These are phyloP conservation scores for Waltiozyma sp. DNA, from an alignment of 1,139 yeast genomes.

Conservation along the genomic window DNA sequence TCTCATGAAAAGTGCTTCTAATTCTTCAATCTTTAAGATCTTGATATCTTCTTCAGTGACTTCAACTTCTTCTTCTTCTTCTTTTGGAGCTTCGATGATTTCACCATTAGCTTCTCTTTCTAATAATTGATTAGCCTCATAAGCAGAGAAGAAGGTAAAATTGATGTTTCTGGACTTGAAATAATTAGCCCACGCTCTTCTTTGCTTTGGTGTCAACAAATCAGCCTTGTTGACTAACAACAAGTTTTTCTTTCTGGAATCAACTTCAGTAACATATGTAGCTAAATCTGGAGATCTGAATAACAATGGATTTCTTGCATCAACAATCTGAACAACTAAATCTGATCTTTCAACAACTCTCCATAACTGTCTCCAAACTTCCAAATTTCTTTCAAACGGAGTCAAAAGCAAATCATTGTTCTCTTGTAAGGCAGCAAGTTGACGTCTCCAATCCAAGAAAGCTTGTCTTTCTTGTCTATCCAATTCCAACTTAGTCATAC, in stretches of 20 bases:
- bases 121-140: slow-evolving; percentile 61
- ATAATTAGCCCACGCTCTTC: slow-evolving; percentile 80
- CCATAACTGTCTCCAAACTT: slow-evolving; percentile 99
- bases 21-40: slow-evolving; percentile 72
- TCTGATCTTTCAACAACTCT: slow-evolving; percentile 95
- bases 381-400: slow-evolving; percentile 93
- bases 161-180: slow-evolving; percentile 58
- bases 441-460: slow-evolving; percentile 88
- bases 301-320: slow-evolving; percentile 87
- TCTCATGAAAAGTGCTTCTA: slow-evolving; percentile 69
- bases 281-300: slow-evolving; percentile 89
- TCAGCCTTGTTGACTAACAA: slow-evolving; percentile 92
- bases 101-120: slow-evolving; percentile 40
- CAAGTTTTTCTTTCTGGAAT: slow-evolving; percentile 61
- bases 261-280: slow-evolving; percentile 64
- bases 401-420: slow-evolving; percentile 72
- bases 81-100: slow-evolving; percentile 4
- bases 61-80: slow-evolving; percentile 21
- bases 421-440: slow-evolving; percentile 76
- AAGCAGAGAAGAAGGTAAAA: slow-evolving; percentile 90
- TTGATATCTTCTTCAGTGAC: slow-evolving; percentile 37
- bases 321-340: slow-evolving; percentile 92
- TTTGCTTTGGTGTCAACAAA: slow-evolving; percentile 63
- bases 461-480: slow-evolving; percentile 86
- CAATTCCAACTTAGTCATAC: slow-evolving; percentile 63